Percentiles rank a stretch among this genome's conserved stretches.
These are phyloP conservation scores for Aspergillus glaucus DNA, from an alignment of 2,329 filamentous ascomycete species.

Conservation along the genomic window DNA sequence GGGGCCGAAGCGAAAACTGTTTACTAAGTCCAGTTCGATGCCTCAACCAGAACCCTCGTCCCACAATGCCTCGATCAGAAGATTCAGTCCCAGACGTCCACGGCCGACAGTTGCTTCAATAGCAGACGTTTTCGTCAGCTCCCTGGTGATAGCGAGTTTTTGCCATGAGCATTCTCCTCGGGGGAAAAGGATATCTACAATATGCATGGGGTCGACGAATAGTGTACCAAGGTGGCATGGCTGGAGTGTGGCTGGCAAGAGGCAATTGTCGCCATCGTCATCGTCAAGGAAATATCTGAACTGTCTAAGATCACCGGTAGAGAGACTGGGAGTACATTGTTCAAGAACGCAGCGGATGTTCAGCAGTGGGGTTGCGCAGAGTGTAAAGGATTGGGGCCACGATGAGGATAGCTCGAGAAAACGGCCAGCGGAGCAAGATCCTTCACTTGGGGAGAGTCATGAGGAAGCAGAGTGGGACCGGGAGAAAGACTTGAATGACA, in stretches of 20 bases:
- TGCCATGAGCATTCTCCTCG: conserved; percentile 44
- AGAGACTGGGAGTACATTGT: conserved; percentile 9
- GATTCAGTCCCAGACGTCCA: conserved; percentile 22
- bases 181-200: conserved; percentile 23
- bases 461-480: neutral
- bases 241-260: conserved; percentile 10
- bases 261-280: conserved; percentile 11
- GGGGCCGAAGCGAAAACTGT: conserved; percentile 25
- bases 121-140: conserved; percentile 49
- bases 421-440: neutral
- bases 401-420: conserved; percentile 9
- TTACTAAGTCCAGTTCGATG: conserved; percentile 22
- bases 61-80: conserved; percentile 20
- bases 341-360: conserved; percentile 22
- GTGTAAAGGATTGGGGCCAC: conserved; percentile 13
- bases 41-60: conserved; percentile 19
- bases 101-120: conserved; percentile 31
- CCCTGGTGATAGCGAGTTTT: conserved; percentile 47
- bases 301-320: conserved; percentile 12
- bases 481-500: neutral
- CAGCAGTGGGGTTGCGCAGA: conserved; percentile 18
- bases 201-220: conserved; percentile 14
- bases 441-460: neutral
- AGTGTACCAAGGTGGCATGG: conserved; percentile 14
- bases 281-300: conserved; percentile 12